Percentiles rank a stretch among this genome's conserved stretches.
phyloP scores from a whole-genome alignment of 2,329 filamentous ascomycete species.

The Ampelomyces quisqualis region DNA sequence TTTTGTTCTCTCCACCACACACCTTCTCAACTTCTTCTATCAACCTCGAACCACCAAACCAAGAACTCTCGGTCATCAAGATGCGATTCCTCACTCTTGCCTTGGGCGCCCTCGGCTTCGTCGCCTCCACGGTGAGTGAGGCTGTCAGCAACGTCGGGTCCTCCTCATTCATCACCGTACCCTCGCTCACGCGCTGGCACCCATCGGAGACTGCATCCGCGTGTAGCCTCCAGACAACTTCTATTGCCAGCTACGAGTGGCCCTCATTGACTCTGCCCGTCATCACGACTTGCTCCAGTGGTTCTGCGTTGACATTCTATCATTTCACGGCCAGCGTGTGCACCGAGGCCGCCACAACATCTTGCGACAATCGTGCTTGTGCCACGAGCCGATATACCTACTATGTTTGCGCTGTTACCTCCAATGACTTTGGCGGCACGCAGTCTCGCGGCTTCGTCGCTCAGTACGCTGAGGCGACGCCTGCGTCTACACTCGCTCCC shows the following conservation, averaged over 20 bases:
- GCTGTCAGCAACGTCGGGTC: background rate
- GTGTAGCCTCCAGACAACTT: background rate
- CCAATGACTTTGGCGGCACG: background rate
- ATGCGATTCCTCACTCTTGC: constrained; percentile 1
- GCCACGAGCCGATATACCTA: background rate
- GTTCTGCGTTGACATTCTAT: too few species aligned
- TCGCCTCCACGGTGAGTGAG: background rate
- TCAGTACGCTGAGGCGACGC: background rate
- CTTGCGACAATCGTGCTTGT: background rate
- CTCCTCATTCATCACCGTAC: background rate
- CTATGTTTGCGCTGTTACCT: background rate
- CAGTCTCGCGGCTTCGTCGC: background rate
- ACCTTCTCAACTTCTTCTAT: background rate
- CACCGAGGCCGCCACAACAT: background rate
- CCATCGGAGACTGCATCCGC: background rate
- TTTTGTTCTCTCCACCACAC: background rate
- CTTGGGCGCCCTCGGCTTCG: constrained; percentile 1
- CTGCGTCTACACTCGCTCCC: background rate
- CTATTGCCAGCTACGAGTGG: background rate
- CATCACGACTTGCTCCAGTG: background rate
- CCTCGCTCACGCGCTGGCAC: background rate
- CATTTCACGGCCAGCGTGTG: too few species aligned
- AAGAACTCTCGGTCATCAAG: too few species aligned
- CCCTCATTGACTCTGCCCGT: background rate
- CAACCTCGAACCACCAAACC: background rate